Evolutionary conservation across 345 rosid species (phyloP).

Genomic region (Hypericum androsaemum): DNA sequence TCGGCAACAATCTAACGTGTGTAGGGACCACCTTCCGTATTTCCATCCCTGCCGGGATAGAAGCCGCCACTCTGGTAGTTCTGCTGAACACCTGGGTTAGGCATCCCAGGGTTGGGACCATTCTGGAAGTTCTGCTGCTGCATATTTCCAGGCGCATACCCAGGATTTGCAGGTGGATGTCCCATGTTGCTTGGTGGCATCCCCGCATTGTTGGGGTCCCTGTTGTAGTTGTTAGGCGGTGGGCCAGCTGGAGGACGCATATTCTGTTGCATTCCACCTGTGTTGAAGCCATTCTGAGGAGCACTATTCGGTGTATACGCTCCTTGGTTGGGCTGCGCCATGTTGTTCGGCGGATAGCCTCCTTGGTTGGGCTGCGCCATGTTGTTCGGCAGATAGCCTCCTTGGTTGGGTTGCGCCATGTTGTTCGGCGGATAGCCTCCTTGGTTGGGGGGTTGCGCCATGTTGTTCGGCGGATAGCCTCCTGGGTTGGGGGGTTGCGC

Average conservation of each 20-base stretch:
- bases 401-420: slow-evolving; percentile 10
- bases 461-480: slow-evolving; percentile 14
- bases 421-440: background rate
- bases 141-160: slow-evolving; percentile 15
- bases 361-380: too few relatives aligned
- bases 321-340: too few relatives aligned
- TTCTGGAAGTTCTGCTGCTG: slow-evolving; percentile 13
- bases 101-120: slow-evolving; percentile 6
- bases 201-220: slow-evolving; percentile 15
- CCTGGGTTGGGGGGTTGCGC: slow-evolving; percentile 27
- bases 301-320: too few relatives aligned
- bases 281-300: slow-evolving; percentile 1
- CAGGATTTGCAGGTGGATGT: slow-evolving; percentile 13
- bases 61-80: slow-evolving; percentile 1
- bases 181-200: slow-evolving; percentile 15
- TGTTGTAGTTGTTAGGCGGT: background rate
- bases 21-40: too few relatives aligned
- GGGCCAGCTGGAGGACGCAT: slow-evolving; percentile 24
- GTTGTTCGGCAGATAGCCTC: too few relatives aligned
- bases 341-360: too few relatives aligned
- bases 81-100: slow-evolving; percentile 1
- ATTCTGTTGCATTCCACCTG: slow-evolving; percentile 17
- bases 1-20: too few relatives aligned
- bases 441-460: background rate
- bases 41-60: slow-evolving; percentile 3